phyloP scores from a whole-genome alignment of 805 yeast genomes.

The Saturnispora dispora region DNA sequence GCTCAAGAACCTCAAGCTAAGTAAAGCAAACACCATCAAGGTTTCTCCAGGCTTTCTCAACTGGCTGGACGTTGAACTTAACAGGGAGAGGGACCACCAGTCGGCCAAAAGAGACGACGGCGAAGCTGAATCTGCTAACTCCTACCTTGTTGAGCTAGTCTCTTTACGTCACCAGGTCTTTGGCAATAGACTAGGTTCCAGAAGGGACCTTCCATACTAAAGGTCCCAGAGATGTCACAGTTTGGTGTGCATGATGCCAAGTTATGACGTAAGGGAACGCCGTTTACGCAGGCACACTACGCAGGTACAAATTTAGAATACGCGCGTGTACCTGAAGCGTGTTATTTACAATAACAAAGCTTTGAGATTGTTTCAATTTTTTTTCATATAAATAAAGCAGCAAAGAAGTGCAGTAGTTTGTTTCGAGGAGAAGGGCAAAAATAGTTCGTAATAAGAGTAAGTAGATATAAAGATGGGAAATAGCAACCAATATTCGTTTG shows the following conservation, averaged over 20 bases:
- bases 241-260: neutral
- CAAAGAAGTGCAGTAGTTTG: neutral
- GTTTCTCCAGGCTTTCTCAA: constrained; percentile 39
- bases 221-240: too few species aligned
- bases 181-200: constrained; percentile 66
- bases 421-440: neutral
- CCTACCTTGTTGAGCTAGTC: constrained; percentile 23
- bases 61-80: constrained; percentile 41
- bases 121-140: neutral
- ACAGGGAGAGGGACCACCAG: constrained; percentile 16
- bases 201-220: constrained; percentile 40
- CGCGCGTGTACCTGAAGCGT: neutral
- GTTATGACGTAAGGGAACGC: neutral
- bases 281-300: neutral
- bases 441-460: neutral
- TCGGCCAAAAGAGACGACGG: constrained; percentile 16
- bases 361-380: neutral
- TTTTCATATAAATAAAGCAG: neutral
- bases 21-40: constrained; percentile 26
- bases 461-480: neutral
- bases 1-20: constrained; percentile 26
- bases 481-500: neutral
- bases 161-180: constrained; percentile 52
- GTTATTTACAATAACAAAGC: neutral
- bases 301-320: constrained; percentile 3